Evolutionary conservation across 805 yeast species (phyloP), one percentile per base, ranked within the genome.

Genomic region (Wickerhamomyces silvicola): DNA sequence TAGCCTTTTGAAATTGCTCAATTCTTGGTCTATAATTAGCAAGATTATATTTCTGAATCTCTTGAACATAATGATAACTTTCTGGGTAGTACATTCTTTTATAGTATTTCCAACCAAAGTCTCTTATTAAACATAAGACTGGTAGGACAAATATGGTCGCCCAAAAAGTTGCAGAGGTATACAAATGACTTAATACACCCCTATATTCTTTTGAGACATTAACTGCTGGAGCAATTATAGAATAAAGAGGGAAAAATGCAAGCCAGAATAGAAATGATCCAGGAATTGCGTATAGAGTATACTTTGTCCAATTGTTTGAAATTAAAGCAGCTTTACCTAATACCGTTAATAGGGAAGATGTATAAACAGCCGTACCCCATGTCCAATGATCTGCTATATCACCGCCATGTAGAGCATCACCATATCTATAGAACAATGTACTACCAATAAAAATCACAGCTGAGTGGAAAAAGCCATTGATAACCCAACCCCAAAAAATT

Each of bases 401-500:
- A 6, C 97, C 99, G 45, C 66, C 62, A 6, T 74, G 62, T 28
- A 84, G 63, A 18, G 74, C 74, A 48, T 77, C 70, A 15, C 94
- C 87, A 46, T 70, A 71, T 34, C 68, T 63, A 57, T 81, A 86
- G 28, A 87, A 78, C 41, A 75, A 70, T 30, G 70, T 67, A 10
- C 85, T 67, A 21, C 90, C 80, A 27, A 87, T 62, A 54, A 78
- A 94, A 14, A 87, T 79, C 15, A 92, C 65, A 2, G 86, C 84
- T 10, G 96, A 85, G 55, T 92, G 99, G 59, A 75, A 92, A 52
- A 92, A 90, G 0, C 98, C 99, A 57, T 92, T 94, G 31, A 78
- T 62, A 27, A 92, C 84, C 98, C 98, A 92, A 13, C 95, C 84
- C 97, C 97, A 90, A 57, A 92, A 92, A 24, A 87, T 87, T 5